Base-by-base conservation (phyloP, 768 basidiomycete genomes). In the Melanogaster broomeanus region DNA sequence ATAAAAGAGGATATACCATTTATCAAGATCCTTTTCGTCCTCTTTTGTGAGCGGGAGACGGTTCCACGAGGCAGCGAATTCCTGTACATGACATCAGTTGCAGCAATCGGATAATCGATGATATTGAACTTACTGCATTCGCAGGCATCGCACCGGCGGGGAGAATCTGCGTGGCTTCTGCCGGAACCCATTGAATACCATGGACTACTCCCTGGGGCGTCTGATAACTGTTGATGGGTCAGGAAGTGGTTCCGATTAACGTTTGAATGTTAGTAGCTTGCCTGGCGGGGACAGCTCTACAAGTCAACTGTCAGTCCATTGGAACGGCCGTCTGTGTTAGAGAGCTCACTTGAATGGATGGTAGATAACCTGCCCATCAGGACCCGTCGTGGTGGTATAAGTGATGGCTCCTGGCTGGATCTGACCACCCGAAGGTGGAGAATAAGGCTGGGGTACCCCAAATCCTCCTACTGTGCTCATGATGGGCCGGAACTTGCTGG, bases 211-310 rank as follows among this genome's bases (percentile, higher is more conserved):
- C 88, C 58, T 75, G 77, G 10, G 83, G 71, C 1, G 87, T 90
- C 60, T 85, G 82, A 71, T 91, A 91, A 61, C 89, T 90, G 55
- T 33, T 39, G 54, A 40, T n/a, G 41, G 39, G 49, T 59, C 31
- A 57, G 52, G 50, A 37, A 34, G 43, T 27, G 48, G 51, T 37
- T 46, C 19, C 12, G 28, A 22, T n/a, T n/a, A n/a, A n/a, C n/a
- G 37, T 47, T 27, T 18, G 18, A n/a, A n/a, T 13, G 48, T 15
- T 12, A 28, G 33, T 46, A 39, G 67, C 72, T 47, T 64, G 88
- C 89, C 87, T 89, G 34, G 88, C 87, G 51, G 84, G 68, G 35
- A 88, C 84, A 49, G 87, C 88, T 72, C 88, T 90, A 51, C 45
- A 52, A n/a, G 54, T 58, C 51, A 50, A 50, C 48, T 43, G 43